These are phyloP conservation scores for Teunomyces stri DNA, from an alignment of 805 yeast genomes.

Conservation along the genomic window DNA sequence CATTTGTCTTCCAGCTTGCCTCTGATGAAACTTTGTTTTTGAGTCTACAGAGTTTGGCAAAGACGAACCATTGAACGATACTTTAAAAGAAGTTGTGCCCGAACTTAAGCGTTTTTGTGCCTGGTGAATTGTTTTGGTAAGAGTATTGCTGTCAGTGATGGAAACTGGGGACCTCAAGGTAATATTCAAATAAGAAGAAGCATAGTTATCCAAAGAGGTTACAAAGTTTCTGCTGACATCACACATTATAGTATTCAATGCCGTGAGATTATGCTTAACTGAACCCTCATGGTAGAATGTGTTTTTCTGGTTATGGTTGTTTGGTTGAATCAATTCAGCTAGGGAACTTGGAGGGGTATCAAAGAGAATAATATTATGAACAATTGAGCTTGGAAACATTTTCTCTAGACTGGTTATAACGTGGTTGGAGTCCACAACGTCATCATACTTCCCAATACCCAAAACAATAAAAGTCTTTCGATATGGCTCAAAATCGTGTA, in stretches of 20 bases:
- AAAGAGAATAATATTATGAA: slow-evolving; percentile 55
- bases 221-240: slow-evolving; percentile 68
- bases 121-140: slow-evolving; percentile 38
- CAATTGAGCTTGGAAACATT: slow-evolving; percentile 50
- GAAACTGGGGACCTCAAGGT: slow-evolving; percentile 82
- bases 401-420: slow-evolving; percentile 40
- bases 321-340: slow-evolving; percentile 8
- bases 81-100: slow-evolving; percentile 33
- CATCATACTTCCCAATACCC: slow-evolving; percentile 38
- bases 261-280: slow-evolving; percentile 23
- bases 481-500: slow-evolving; percentile 89
- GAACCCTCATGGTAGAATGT: slow-evolving; percentile 27
- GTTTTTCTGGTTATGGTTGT: slow-evolving; percentile 14
- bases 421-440: slow-evolving; percentile 1
- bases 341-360: slow-evolving; percentile 35
- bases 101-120: slow-evolving; percentile 45
- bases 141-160: slow-evolving; percentile 44
- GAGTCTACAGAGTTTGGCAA: slow-evolving; percentile 16
- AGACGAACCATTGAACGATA: slow-evolving; percentile 18
- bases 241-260: slow-evolving; percentile 64
- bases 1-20: slow-evolving; percentile 67
- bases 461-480: slow-evolving; percentile 68
- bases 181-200: slow-evolving; percentile 72
- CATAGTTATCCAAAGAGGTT: slow-evolving; percentile 60
- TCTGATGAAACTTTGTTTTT: slow-evolving; percentile 35